phyloP scores from a whole-genome alignment of 768 basidiomycete genomes.

The Rhizopogon salebrosus region DNA sequence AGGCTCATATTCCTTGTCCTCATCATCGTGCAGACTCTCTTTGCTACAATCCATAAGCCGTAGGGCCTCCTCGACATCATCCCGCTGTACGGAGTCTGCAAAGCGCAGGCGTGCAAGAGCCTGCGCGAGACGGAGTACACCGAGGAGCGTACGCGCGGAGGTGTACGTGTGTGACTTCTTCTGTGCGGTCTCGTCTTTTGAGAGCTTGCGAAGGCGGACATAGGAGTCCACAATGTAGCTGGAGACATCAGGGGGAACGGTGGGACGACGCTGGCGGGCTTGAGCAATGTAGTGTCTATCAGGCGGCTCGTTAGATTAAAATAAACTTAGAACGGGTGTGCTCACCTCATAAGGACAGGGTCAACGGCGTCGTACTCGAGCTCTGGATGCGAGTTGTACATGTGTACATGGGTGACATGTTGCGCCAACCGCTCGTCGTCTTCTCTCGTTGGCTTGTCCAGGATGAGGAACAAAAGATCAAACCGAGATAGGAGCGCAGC shows the following conservation, averaged over 20 bases:
- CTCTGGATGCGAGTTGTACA: constrained; percentile 87
- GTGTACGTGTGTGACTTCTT: constrained; percentile 93
- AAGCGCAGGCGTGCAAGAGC: constrained; percentile 90
- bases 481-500: constrained; percentile 95
- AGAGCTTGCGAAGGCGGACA: constrained; percentile 88
- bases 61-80: constrained; percentile 94
- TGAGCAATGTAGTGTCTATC: constrained; percentile 89
- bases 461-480: constrained; percentile 92
- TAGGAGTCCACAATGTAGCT: constrained; percentile 94
- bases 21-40: constrained; percentile 80
- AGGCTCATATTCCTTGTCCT: constrained; percentile 58
- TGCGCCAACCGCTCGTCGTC: constrained; percentile 95
- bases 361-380: constrained; percentile 82
- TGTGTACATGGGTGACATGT: constrained; percentile 97
- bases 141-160: constrained; percentile 92
- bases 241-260: constrained; percentile 85
- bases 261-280: constrained; percentile 83
- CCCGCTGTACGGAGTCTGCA: constrained; percentile 70
- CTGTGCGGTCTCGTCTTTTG: constrained; percentile 84
- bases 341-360: constrained; percentile 83
- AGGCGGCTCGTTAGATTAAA: constrained; percentile 5
- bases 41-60: constrained; percentile 97
- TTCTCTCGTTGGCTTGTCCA: constrained; percentile 92
- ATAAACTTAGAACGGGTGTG: not conserved
- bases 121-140: constrained; percentile 90